These are phyloP conservation scores for Erucastrum elatum DNA, from an alignment of 345 rosid species.

Conservation along the genomic window DNA sequence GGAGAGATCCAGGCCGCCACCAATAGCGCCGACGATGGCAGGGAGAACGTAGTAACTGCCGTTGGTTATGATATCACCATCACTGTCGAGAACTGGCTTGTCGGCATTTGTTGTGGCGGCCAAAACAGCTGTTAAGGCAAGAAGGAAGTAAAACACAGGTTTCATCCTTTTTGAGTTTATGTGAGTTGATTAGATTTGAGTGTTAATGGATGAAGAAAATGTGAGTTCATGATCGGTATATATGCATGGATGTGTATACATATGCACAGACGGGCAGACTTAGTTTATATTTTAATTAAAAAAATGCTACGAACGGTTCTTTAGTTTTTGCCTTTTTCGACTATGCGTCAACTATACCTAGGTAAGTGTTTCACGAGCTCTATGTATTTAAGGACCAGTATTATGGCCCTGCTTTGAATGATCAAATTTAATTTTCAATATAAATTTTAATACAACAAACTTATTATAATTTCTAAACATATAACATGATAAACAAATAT, in stretches of 20 bases:
- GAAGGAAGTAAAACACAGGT: slow-evolving; percentile 15
- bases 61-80: neutral
- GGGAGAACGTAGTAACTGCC: slow-evolving; percentile 41
- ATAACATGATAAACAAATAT: too few species aligned
- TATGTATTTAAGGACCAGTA: too few species aligned
- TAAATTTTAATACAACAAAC: too few species aligned
- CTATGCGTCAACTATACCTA: too few species aligned
- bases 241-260: slow-evolving; percentile 8
- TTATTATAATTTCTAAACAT: too few species aligned
- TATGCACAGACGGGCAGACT: too few species aligned
- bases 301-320: too few species aligned
- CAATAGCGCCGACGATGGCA: slow-evolving; percentile 17
- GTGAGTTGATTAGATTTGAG: neutral
- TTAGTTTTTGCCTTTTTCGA: too few species aligned
- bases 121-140: slow-evolving; percentile 18
- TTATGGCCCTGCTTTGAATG: too few species aligned
- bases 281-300: too few species aligned
- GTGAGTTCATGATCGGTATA: slow-evolving; percentile 8
- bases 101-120: neutral
- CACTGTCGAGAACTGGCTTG: slow-evolving; percentile 24
- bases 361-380: too few species aligned
- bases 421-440: too few species aligned
- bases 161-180: neutral
- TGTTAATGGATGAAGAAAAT: slow-evolving; percentile 5
- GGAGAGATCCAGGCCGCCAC: slow-evolving; percentile 29